Conservation (phyloP, 108 stramenopile genomes). For the Nannochloropsis gaditana region DNA sequence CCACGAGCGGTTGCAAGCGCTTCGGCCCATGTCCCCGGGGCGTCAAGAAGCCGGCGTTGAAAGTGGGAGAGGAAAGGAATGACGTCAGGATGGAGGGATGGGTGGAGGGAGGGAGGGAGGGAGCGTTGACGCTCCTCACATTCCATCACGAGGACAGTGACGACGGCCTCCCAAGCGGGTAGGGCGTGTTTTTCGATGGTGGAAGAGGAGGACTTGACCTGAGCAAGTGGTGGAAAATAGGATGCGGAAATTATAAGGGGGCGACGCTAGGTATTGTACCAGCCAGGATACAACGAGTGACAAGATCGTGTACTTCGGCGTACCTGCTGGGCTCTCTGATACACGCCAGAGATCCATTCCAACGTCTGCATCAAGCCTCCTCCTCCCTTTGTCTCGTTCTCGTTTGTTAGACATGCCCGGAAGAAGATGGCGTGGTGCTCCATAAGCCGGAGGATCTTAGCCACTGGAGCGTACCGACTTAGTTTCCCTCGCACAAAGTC, state of each 20-base stretch:
- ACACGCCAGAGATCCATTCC: not conserved
- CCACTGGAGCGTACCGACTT: not conserved
- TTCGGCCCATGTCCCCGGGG: not conserved
- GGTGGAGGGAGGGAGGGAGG: not conserved
- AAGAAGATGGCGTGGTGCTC: constrained; percentile 8
- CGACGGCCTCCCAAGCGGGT: not conserved
- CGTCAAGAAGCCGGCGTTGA: not conserved
- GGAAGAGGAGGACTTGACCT: not conserved
- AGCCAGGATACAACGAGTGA: not conserved
- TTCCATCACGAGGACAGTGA: not conserved
- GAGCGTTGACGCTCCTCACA: not conserved
- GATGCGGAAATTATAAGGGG: not conserved
- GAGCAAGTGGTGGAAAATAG: not conserved
- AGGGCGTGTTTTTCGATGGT: not conserved
- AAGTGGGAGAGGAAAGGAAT: not conserved
- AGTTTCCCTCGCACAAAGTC: not conserved
- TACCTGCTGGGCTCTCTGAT: not conserved
- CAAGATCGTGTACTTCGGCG: not conserved
- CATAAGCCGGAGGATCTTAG: not conserved
- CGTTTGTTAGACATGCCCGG: not conserved
- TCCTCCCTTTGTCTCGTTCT: not conserved
- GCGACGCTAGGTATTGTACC: not conserved
- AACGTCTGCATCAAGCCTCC: not conserved
- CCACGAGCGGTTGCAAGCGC: not conserved
- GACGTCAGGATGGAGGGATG: not conserved